phyloP scores from a whole-genome alignment of 2,329 filamentous ascomycete species.

The Aspergillus felis region DNA sequence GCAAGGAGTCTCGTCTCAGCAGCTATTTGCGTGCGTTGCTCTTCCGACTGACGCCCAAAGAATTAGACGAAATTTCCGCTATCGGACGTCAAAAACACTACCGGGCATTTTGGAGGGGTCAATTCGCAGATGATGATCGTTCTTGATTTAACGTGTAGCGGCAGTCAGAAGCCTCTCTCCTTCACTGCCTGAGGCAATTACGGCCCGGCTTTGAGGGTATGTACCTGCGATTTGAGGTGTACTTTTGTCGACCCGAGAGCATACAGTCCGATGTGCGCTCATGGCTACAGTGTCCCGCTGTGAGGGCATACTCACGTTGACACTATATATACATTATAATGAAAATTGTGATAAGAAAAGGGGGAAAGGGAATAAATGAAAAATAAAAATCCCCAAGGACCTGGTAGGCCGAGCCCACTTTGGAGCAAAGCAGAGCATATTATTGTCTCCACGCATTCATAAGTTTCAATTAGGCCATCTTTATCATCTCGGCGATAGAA shows the following conservation, averaged over 20 bases:
- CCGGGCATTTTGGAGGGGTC: constrained; percentile 50
- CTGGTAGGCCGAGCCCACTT: neutral
- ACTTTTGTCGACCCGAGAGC: neutral
- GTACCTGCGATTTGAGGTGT: neutral
- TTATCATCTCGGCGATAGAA: neutral
- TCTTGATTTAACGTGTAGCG: constrained; percentile 13
- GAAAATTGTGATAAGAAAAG: neutral
- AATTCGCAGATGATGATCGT: constrained; percentile 45
- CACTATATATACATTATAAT: neutral
- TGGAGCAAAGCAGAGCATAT: neutral
- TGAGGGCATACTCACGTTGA: neutral
- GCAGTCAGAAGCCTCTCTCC: neutral
- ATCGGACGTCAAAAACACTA: constrained; percentile 49
- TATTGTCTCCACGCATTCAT: neutral
- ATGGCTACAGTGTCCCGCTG: neutral
- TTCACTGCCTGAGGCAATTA: neutral
- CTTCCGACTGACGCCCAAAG: constrained; percentile 57
- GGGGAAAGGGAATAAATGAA: no score
- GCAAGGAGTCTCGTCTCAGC: constrained; percentile 56
- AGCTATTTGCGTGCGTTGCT: constrained; percentile 54
- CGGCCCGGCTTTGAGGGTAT: neutral
- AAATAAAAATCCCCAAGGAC: no score
- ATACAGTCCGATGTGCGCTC: neutral
- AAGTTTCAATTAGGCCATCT: neutral
- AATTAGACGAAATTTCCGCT: constrained; percentile 52